Conservation (phyloP, 352 stramenopile genomes). For the Vaucheria bursata region DNA sequence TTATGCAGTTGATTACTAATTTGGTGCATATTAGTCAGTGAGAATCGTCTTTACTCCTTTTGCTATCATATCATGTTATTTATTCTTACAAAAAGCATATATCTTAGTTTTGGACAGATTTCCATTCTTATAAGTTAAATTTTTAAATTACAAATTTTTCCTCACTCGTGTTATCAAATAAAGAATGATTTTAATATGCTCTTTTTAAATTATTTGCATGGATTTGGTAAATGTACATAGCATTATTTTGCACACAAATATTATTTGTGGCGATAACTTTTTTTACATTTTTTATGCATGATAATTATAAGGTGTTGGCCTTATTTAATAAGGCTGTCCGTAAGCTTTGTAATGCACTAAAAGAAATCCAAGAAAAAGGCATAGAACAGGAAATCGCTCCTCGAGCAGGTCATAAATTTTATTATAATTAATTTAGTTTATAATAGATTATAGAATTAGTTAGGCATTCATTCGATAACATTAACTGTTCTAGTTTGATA, state of each 20-base stretch:
- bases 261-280: background rate
- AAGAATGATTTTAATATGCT: background rate
- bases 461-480: too few relatives aligned
- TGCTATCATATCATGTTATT: background rate
- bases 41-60: background rate
- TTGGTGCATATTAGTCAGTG: background rate
- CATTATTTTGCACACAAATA: background rate
- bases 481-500: too few relatives aligned
- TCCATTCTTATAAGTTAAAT: too few relatives aligned
- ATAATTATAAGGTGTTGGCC: slow-evolving; percentile 62
- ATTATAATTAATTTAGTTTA: background rate
- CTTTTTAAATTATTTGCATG: background rate
- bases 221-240: background rate
- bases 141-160: background rate
- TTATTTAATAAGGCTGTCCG: slow-evolving; percentile 86
- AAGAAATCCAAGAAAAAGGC: slow-evolving; percentile 58
- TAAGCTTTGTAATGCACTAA: slow-evolving; percentile 74
- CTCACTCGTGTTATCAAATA: background rate
- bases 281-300: background rate
- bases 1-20: background rate
- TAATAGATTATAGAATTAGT: background rate
- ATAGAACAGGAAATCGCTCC: slow-evolving; percentile 53
- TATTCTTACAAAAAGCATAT: background rate
- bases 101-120: too few relatives aligned
- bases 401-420: background rate